These are phyloP conservation scores for Babesia bovis DNA, from an alignment of 169 alveolate genomes.

Conservation along the genomic window DNA sequence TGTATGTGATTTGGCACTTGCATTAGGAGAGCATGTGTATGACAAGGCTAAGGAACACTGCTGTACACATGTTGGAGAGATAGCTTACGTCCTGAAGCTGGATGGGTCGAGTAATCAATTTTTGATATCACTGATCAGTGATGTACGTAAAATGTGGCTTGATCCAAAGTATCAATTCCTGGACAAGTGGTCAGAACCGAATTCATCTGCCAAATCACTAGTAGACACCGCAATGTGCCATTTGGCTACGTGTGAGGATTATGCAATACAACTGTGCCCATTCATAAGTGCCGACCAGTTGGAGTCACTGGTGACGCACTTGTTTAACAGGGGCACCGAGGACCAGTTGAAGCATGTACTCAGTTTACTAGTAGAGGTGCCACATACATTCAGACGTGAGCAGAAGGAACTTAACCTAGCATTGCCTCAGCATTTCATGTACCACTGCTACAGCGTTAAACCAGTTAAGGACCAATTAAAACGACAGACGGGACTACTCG, in stretches of 20 bases:
- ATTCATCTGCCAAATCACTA: constrained; percentile 8
- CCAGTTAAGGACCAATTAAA: constrained; percentile 19
- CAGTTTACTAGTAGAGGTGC: constrained; percentile 27
- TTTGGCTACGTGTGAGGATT: constrained; percentile 27
- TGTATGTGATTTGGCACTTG: constrained; percentile 3
- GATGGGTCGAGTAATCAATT: not conserved
- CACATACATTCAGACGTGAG: constrained; percentile 29
- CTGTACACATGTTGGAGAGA: constrained; percentile 11
- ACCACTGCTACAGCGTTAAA: constrained; percentile 44
- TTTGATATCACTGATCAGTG: constrained; percentile 12
- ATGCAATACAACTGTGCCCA: constrained; percentile 53
- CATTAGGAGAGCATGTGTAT: not conserved
- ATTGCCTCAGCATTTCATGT: constrained; percentile 62
- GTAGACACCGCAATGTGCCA: constrained; percentile 17
- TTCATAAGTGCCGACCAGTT: constrained; percentile 48
- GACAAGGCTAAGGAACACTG: constrained; percentile 9
- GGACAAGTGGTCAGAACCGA: constrained; percentile 10
- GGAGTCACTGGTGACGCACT: constrained; percentile 19
- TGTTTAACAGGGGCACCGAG: constrained; percentile 29
- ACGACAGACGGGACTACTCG: constrained; percentile 45
- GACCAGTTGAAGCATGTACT: constrained; percentile 24
- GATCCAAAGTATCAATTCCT: constrained; percentile 36
- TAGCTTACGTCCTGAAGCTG: constrained; percentile 6
- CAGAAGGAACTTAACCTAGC: constrained; percentile 54
- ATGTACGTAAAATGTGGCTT: constrained; percentile 39